Conservation (phyloP, 1,139 yeast genomes). For the Candida sp. region DNA sequence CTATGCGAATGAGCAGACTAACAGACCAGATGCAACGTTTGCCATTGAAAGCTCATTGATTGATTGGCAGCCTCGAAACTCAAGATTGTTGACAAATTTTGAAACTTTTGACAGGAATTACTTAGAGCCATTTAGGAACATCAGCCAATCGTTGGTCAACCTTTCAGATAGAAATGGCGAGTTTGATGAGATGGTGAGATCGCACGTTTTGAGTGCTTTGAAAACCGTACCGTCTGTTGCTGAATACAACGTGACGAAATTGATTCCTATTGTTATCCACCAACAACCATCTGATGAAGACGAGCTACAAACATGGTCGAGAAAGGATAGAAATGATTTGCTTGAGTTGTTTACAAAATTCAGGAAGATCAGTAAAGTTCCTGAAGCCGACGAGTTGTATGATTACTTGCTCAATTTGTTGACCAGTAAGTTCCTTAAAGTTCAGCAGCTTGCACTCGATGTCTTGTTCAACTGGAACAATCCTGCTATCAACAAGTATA, state of each 20-base stretch:
- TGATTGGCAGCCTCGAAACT: constrained; percentile 37
- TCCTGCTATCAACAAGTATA: constrained; percentile 63
- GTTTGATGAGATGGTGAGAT: constrained; percentile 25
- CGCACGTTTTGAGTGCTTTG: constrained; percentile 14
- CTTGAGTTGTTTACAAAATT: constrained; percentile 69
- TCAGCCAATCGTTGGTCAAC: constrained; percentile 32
- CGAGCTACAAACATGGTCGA: constrained; percentile 47
- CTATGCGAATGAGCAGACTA: constrained; percentile 22
- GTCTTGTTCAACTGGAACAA: constrained; percentile 73
- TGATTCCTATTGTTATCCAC: constrained; percentile 57
- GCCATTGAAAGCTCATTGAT: constrained; percentile 21
- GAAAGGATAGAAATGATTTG: constrained; percentile 65
- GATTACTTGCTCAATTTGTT: constrained; percentile 58
- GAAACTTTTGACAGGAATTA: constrained; percentile 21
- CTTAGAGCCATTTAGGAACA: constrained; percentile 25
- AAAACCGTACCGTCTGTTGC: constrained; percentile 61
- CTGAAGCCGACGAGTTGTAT: constrained; percentile 56
- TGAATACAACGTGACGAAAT: constrained; percentile 57
- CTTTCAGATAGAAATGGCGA: constrained; percentile 15
- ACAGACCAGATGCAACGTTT: constrained; percentile 23
- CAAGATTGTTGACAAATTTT: constrained; percentile 32
- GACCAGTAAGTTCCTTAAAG: constrained; percentile 62
- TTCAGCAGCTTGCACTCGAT: constrained; percentile 76
- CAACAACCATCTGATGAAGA: constrained; percentile 28
- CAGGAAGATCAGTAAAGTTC: constrained; percentile 60